Evolutionary conservation across 2,329 filamentous ascomycete genomes (phyloP).

Genomic region (Sordariomycetes sp.): DNA sequence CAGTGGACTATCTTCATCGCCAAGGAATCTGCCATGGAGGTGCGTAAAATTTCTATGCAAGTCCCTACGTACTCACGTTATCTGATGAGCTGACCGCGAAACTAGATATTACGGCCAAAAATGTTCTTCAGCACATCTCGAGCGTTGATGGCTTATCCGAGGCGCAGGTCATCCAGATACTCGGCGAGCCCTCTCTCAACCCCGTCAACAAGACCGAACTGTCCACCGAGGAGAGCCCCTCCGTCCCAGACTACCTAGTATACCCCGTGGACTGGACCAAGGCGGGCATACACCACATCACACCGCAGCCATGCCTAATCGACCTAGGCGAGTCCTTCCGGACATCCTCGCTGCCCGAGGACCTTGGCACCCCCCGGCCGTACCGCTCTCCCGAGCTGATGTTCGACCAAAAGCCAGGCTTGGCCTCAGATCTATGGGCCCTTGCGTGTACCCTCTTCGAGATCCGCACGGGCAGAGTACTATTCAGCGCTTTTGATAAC

Average conservation of each 20-base stretch:
- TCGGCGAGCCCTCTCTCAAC: conserved; percentile 8
- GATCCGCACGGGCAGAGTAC: conserved; percentile 15
- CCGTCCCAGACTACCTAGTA: conserved; percentile 14
- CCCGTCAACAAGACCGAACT: conserved; percentile 5
- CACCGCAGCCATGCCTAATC: not conserved
- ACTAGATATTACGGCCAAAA: not conserved
- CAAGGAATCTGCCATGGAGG: not conserved
- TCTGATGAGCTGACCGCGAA: not conserved
- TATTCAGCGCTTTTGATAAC: conserved; percentile 17
- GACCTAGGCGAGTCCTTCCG: not conserved
- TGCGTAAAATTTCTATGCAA: not conserved
- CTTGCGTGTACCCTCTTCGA: conserved; percentile 21
- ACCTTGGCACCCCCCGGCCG: conserved; percentile 15
- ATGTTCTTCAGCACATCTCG: not conserved
- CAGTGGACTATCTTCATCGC: not conserved
- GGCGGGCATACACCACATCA: conserved; percentile 4
- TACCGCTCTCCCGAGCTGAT: conserved; percentile 18
- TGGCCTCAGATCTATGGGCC: conserved; percentile 18
- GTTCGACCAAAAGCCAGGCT: conserved; percentile 12
- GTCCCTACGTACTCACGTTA: not conserved
- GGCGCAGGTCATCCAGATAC: conserved; percentile 7
- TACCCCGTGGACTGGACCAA: conserved; percentile 9
- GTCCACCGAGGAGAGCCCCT: conserved; percentile 7
- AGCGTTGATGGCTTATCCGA: not conserved
- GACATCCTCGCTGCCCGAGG: not conserved